phyloP scores from a whole-genome alignment of 208 protist species.

The Trypanosoma melophagium region DNA sequence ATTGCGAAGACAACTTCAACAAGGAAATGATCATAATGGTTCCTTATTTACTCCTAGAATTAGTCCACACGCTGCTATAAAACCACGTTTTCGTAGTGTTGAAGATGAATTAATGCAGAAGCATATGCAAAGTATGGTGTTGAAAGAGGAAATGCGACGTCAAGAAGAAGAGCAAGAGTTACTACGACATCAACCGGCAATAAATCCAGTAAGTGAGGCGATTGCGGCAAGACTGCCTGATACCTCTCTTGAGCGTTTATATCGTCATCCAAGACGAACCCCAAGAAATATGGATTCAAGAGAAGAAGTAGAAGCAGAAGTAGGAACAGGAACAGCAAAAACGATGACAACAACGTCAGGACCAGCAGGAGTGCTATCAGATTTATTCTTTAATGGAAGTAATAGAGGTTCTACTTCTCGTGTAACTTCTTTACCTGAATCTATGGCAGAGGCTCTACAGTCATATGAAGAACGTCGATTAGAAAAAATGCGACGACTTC shows the following conservation, averaged over 20 bases:
- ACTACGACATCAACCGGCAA: slow-evolving; percentile 42
- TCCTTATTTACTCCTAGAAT: slow-evolving; percentile 52
- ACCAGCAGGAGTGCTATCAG: not conserved
- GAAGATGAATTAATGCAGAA: slow-evolving; percentile 39
- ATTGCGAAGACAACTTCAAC: slow-evolving; percentile 29
- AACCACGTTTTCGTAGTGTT: slow-evolving; percentile 24
- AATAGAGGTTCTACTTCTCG: not conserved
- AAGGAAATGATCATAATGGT: slow-evolving; percentile 15
- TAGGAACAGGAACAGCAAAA: too few relatives aligned
- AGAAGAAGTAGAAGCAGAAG: not conserved
- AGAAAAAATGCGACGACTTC: slow-evolving; percentile 36
- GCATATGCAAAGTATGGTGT: slow-evolving; percentile 30
- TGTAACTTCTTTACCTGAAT: slow-evolving; percentile 29
- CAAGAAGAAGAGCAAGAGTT: slow-evolving; percentile 20
- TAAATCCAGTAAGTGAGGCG: slow-evolving; percentile 70
- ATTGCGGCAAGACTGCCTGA: slow-evolving; percentile 57
- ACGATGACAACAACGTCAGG: too few relatives aligned
- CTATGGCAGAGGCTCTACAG: slow-evolving; percentile 39
- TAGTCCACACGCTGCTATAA: slow-evolving; percentile 36
- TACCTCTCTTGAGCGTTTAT: slow-evolving; percentile 55
- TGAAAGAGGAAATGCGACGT: slow-evolving; percentile 16
- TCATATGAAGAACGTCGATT: slow-evolving; percentile 48
- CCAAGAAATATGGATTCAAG: slow-evolving; percentile 3
- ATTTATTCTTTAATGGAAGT: slow-evolving; percentile 1
- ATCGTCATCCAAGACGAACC: not conserved